These are phyloP conservation scores for Acarospora socialis DNA, from an alignment of 2,329 filamentous ascomycete genomes.

Conservation along the genomic window DNA sequence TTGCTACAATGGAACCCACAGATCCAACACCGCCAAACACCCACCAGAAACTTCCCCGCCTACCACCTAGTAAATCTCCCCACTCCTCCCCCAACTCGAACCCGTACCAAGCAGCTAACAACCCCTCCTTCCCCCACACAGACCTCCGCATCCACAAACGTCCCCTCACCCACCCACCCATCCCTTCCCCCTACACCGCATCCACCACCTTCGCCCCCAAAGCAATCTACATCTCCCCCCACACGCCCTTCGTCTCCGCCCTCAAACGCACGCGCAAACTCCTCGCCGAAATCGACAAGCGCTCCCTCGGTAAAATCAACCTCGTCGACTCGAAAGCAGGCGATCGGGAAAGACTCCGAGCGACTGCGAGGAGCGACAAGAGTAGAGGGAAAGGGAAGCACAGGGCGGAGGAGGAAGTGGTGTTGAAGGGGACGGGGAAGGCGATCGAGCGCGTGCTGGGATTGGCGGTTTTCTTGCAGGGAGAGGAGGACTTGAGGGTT, in stretches of 20 bases:
- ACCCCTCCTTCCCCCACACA: too few species aligned
- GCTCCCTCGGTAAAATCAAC: constrained; percentile 31
- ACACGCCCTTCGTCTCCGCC: constrained; percentile 42
- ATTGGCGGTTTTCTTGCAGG: constrained; percentile 42
- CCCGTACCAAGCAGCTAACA: not conserved
- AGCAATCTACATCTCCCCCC: constrained; percentile 40
- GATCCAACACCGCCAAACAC: too few species aligned
- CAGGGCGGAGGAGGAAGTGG: constrained; percentile 34
- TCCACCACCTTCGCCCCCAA: constrained; percentile 35
- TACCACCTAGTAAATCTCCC: constrained; percentile 8
- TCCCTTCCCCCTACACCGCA: constrained; percentile 40
- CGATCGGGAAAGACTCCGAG: constrained; percentile 16
- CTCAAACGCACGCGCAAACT: constrained; percentile 46
- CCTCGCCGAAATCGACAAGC: constrained; percentile 37
- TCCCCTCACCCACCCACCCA: constrained; percentile 42
- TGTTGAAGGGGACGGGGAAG: constrained; percentile 45
- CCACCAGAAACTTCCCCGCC: constrained; percentile 6
- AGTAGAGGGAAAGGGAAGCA: constrained; percentile 21
- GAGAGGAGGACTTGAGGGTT: constrained; percentile 36
- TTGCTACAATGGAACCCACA: too few species aligned
- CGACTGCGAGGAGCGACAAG: constrained; percentile 11
- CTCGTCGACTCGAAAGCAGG: constrained; percentile 17
- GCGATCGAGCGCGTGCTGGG: constrained; percentile 44
- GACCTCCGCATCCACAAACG: constrained; percentile 39
- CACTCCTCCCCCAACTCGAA: not conserved